Percentiles rank a stretch among this genome's conserved stretches.
Conservation (phyloP, 306 rosid species). For the Cicer bijugum region DNA sequence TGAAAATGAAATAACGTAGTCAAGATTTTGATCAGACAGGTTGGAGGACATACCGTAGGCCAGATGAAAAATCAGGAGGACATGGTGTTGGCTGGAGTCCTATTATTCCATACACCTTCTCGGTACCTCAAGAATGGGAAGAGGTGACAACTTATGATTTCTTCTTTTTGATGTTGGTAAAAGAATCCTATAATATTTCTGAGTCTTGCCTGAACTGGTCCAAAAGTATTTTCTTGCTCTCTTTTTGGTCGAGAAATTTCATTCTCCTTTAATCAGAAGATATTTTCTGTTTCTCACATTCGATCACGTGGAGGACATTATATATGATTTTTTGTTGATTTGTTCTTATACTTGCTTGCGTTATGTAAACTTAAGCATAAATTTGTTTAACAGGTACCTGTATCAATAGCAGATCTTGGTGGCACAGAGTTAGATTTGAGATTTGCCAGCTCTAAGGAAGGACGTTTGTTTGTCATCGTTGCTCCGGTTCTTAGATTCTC, state of each 20-base stretch:
- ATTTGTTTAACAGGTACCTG: conserved; percentile 75
- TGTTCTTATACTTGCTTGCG: conserved; percentile 9
- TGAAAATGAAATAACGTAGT: conserved; percentile 42
- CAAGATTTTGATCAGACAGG: conserved; percentile 86
- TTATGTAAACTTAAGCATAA: conserved; percentile 21
- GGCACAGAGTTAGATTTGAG: conserved; percentile 98
- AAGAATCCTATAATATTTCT: conserved; percentile 26
- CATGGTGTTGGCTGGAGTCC: conserved; percentile 99
- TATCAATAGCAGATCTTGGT: conserved; percentile 99
- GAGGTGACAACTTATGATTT: conserved; percentile 60
- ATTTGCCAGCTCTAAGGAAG: conserved; percentile 79
- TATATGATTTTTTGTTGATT: neutral
- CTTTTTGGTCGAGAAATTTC: neutral
- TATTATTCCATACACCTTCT: conserved; percentile 83
- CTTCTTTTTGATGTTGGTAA: conserved; percentile 26
- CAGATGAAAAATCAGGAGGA: conserved; percentile 98
- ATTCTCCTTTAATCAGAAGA: neutral
- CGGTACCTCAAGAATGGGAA: conserved; percentile 91
- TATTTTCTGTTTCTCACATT: neutral
- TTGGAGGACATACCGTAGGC: conserved; percentile 99
- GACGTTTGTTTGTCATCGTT: conserved; percentile 82
- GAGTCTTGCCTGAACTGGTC: conserved; percentile 28
- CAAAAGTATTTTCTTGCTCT: neutral
- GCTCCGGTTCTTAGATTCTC: conserved; percentile 95
- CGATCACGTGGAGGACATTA: conserved; percentile 19